Evolutionary conservation across 345 rosid genomes (phyloP).

Genomic region (Nasturtium officinale): DNA sequence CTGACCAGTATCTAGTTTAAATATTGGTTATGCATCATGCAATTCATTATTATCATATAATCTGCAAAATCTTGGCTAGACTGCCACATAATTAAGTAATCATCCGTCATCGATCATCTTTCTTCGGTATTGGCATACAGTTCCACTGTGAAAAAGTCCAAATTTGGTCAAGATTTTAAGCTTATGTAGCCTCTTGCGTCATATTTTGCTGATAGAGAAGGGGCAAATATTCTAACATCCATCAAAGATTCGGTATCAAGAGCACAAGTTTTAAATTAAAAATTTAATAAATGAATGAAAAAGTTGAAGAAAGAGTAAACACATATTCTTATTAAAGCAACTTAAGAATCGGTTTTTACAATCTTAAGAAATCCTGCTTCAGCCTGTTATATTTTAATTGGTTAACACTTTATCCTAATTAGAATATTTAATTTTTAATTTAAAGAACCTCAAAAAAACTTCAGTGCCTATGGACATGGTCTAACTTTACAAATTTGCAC

Average conservation of each 20-base stretch:
- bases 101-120: background rate
- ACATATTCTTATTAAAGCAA: no score
- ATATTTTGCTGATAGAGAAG: conserved; percentile 4
- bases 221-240: background rate
- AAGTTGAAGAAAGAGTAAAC: no score
- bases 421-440: no score
- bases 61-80: background rate
- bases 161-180: conserved; percentile 7
- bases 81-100: background rate
- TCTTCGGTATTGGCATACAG: background rate
- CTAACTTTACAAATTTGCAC: conserved; percentile 8
- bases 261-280: no score
- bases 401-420: no score
- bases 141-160: conserved; percentile 16
- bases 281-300: no score
- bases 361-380: no score
- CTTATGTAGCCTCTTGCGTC: conserved; percentile 23
- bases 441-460: no score
- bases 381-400: no score
- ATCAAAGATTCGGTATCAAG: conserved; percentile 28
- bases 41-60: background rate
- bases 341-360: no score
- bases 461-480: no score
- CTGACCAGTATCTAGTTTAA: background rate
- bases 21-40: conserved; percentile 10